Evolutionary conservation across 2,329 filamentous ascomycete genomes (phyloP).

Genomic region (Zasmidium citrigriseum): DNA sequence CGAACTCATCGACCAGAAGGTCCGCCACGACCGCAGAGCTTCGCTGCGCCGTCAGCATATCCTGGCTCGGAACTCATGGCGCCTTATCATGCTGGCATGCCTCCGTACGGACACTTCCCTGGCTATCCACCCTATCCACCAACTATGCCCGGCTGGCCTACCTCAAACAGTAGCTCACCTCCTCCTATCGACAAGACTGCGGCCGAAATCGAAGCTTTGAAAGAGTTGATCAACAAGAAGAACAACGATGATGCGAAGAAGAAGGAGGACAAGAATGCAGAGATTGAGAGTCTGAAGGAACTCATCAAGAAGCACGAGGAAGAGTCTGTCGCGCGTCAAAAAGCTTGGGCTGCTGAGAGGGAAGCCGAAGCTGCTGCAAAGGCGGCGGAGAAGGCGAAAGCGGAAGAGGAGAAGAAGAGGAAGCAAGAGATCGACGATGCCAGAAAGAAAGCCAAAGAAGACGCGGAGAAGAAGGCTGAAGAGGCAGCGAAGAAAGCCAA

Average conservation of each 20-base stretch:
- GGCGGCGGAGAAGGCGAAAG: conserved; percentile 38
- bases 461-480: conserved; percentile 44
- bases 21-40: conserved; percentile 31
- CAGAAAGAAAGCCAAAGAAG: conserved; percentile 48
- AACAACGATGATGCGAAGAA: conserved; percentile 12
- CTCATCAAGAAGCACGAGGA: conserved; percentile 46
- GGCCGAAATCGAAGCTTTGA: conserved; percentile 24
- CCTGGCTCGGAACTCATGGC: conserved; percentile 30
- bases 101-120: conserved; percentile 20
- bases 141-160: conserved; percentile 20
- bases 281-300: conserved; percentile 38
- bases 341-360: conserved; percentile 22
- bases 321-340: conserved; percentile 32
- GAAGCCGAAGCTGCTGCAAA: conserved; percentile 35
- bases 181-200: conserved; percentile 25
- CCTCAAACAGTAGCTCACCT: conserved; percentile 29
- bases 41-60: conserved; percentile 29
- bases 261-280: conserved; percentile 25
- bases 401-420: conserved; percentile 53
- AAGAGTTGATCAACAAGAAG: conserved; percentile 25
- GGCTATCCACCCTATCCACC: conserved; percentile 22
- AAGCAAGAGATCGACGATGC: conserved; percentile 44
- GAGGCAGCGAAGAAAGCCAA: conserved; percentile 47
- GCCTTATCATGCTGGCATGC: conserved; percentile 26
- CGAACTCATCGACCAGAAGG: conserved; percentile 27